Evolutionary conservation across 2,329 filamentous ascomycete genomes (phyloP), one percentile per base, ranked within the genome.

Genomic region (Ophiocordyceps australis): DNA sequence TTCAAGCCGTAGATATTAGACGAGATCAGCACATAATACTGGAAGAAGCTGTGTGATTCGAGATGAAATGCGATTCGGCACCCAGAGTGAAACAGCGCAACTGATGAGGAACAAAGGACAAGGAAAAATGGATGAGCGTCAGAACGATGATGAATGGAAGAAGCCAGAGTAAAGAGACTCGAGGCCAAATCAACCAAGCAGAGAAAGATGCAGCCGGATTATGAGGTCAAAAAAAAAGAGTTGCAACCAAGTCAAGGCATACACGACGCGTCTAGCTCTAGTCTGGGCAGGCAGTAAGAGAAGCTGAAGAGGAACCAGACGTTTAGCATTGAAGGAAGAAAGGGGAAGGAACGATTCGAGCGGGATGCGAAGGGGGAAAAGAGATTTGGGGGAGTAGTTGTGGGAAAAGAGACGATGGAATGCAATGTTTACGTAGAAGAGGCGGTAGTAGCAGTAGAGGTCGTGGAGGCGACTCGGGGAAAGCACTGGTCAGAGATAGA

Each of bases 21-120:
- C 26, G 29, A 34, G 27, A 42, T 46, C 44, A 51, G 43, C 38
- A 43, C 48, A 52, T 52, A 45, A 39, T 51, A 45, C 30, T 39
- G 19, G 25, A 23, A 22, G 14, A 25, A 22, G n/a, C 20, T 23
- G 24, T 21, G 26, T 20, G 10, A n/a, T n/a, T n/a, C n/a, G n/a
- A n/a, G n/a, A n/a, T n/a, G n/a, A n/a, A n/a, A n/a, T n/a, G n/a
- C n/a, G n/a, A n/a, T n/a, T n/a, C n/a, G n/a, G n/a, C n/a, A n/a
- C n/a, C n/a, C n/a, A n/a, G n/a, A n/a, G n/a, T n/a, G n/a, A n/a
- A 24, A 13, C 28, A 10, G 22, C 22, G 11, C 14, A 11, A 21
- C 8, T 9, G 14, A n/a, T 6, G 23, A 5, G 12, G 14, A 24
- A 21, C 16, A 20, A 11, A 22, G 22, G 13, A 19, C 13, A 14